Evolutionary conservation across 2,329 filamentous ascomycete species (phyloP).

Genomic region (Neonectria coccinea): DNA sequence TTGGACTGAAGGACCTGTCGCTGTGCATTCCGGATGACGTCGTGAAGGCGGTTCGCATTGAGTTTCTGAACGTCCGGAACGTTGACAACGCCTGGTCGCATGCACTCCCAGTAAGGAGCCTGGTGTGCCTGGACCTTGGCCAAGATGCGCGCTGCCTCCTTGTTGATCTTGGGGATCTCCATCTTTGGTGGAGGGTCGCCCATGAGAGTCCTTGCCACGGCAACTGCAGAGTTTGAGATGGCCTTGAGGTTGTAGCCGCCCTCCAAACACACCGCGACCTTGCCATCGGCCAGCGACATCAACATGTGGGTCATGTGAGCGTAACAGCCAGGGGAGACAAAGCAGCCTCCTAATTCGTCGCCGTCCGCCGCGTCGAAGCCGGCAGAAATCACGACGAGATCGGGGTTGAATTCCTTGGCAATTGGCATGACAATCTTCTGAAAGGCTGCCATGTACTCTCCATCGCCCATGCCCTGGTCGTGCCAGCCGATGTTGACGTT

Average conservation of each 20-base stretch:
- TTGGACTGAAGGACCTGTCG: slow-evolving; percentile 76
- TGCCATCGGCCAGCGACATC: slow-evolving; percentile 92
- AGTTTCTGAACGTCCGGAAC: slow-evolving; percentile 63
- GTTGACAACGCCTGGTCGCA: slow-evolving; percentile 76
- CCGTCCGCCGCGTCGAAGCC: slow-evolving; percentile 96
- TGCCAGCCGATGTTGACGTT: slow-evolving; percentile 78
- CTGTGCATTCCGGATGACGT: slow-evolving; percentile 84
- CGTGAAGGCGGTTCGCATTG: slow-evolving; percentile 76
- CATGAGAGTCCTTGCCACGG: slow-evolving; percentile 93
- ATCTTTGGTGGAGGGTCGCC: slow-evolving; percentile 84
- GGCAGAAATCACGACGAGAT: slow-evolving; percentile 93
- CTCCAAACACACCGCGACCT: slow-evolving; percentile 91
- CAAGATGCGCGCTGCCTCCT: slow-evolving; percentile 67
- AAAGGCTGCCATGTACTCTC: slow-evolving; percentile 96
- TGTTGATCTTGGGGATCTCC: slow-evolving; percentile 66
- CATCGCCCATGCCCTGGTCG: slow-evolving; percentile 88
- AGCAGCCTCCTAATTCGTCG: slow-evolving; percentile 92
- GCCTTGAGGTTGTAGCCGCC: slow-evolving; percentile 95
- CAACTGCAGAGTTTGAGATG: slow-evolving; percentile 91
- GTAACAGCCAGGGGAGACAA: slow-evolving; percentile 90
- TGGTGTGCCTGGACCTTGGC: slow-evolving; percentile 71
- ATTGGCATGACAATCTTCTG: slow-evolving; percentile 98
- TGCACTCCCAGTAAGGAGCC: slow-evolving; percentile 86
- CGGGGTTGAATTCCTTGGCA: slow-evolving; percentile 90
- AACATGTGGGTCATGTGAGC: slow-evolving; percentile 99